These are phyloP conservation scores for Aphanomyces euteiches DNA, from an alignment of 352 stramenopile species.

Conservation along the genomic window DNA sequence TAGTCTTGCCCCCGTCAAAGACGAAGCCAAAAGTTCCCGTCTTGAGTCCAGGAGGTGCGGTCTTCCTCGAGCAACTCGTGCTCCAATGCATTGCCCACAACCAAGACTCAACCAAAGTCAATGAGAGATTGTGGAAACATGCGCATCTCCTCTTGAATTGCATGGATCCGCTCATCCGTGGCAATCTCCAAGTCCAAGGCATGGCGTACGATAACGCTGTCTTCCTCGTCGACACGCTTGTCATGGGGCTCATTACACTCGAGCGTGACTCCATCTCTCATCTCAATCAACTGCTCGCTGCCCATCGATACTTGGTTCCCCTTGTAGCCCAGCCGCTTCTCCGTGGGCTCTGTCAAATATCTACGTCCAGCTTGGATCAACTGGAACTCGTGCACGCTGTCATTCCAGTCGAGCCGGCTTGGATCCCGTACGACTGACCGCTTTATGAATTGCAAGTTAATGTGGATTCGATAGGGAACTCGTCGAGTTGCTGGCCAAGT, in stretches of 20 bases:
- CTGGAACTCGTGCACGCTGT: background rate
- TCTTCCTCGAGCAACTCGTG: slow-evolving; percentile 27
- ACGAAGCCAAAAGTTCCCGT: background rate
- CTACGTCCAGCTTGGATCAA: background rate
- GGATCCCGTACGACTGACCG: background rate
- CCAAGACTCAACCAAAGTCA: background rate
- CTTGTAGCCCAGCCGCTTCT: slow-evolving; percentile 2
- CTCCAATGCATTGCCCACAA: slow-evolving; percentile 1
- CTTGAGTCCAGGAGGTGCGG: slow-evolving; percentile 15
- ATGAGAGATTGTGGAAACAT: background rate
- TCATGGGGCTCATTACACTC: background rate
- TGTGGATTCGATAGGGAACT: background rate
- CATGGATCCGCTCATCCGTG: slow-evolving; percentile 25
- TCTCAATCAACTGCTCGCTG: background rate
- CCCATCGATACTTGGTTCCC: slow-evolving; percentile 6
- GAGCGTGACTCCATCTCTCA: background rate
- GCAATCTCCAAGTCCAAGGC: slow-evolving; percentile 15
- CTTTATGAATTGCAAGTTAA: slow-evolving; percentile 1
- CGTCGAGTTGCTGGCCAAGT: slow-evolving; percentile 3
- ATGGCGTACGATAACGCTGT: slow-evolving; percentile 25
- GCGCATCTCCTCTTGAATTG: background rate
- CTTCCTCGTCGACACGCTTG: slow-evolving; percentile 20
- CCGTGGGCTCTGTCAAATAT: background rate
- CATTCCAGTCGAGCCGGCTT: slow-evolving; percentile 1
- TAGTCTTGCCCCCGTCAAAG: slow-evolving; percentile 22